phyloP scores from a whole-genome alignment of 2,329 filamentous ascomycete species.

The Rasamsonia emersonii region DNA sequence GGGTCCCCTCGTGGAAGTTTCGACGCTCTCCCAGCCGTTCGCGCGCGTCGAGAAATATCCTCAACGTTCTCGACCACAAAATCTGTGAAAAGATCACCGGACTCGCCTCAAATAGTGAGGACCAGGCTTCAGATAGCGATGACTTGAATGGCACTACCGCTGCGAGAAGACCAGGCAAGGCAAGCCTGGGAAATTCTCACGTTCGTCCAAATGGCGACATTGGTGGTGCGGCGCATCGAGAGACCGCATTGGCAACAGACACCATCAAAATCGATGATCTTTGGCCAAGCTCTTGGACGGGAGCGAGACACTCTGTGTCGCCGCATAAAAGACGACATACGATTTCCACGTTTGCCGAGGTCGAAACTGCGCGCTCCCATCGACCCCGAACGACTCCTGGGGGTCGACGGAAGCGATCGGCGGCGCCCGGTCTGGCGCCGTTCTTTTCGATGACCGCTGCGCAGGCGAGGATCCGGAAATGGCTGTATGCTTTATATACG shows the following conservation, averaged over 20 bases:
- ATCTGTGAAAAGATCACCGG: constrained; percentile 43
- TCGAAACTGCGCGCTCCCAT: constrained; percentile 14
- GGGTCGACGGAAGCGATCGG: constrained; percentile 57
- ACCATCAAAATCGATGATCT: constrained; percentile 17
- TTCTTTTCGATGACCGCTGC: constrained; percentile 72
- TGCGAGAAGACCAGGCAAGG: constrained; percentile 24
- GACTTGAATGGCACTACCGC: constrained; percentile 16
- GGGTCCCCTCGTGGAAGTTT: constrained; percentile 88
- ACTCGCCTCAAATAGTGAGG: constrained; percentile 23
- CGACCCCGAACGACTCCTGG: constrained; percentile 45
- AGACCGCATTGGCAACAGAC: constrained; percentile 16
- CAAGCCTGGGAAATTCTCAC: constrained; percentile 11
- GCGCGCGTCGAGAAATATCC: constrained; percentile 29
- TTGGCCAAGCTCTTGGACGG: constrained; percentile 11
- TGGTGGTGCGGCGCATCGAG: constrained; percentile 9
- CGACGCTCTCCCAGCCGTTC: constrained; percentile 43
- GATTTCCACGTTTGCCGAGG: constrained; percentile 38
- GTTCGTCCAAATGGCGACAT: constrained; percentile 4
- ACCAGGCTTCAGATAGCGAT: constrained; percentile 31
- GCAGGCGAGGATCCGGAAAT: constrained; percentile 70
- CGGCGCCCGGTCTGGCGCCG: constrained; percentile 57
- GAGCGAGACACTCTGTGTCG: constrained; percentile 10
- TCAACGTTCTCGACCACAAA: constrained; percentile 35
- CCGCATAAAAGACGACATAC: constrained; percentile 39
- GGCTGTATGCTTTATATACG: constrained; percentile 72